Evolutionary conservation across 129 eudicot species (phyloP).

Genomic region (Oenanthe sinensis): DNA sequence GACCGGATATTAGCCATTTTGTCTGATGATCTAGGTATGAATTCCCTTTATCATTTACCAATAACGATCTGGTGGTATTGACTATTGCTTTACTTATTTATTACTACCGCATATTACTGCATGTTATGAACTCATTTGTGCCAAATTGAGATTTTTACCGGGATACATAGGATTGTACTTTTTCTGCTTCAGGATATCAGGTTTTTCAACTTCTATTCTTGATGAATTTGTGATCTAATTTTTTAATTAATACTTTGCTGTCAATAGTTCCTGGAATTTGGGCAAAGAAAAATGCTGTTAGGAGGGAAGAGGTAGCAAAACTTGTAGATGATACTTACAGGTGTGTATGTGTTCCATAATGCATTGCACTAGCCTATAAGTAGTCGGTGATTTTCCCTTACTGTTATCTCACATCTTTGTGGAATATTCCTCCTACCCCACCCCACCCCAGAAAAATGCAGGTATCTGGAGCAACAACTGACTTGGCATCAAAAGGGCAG

Average conservation of each 20-base stretch:
- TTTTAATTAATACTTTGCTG: conserved; percentile 8
- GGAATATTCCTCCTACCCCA: background rate
- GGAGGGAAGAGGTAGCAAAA: conserved; percentile 84
- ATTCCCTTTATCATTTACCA: conserved; percentile 12
- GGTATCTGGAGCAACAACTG: conserved; percentile 71
- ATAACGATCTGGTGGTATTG: background rate
- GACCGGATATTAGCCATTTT: conserved; percentile 73
- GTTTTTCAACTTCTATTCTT: conserved; percentile 4
- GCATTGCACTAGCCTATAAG: background rate
- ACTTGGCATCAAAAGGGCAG: conserved; percentile 67
- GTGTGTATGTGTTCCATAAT: conserved; percentile 21
- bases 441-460: conserved; percentile 63
- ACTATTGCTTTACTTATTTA: conserved; percentile 3
- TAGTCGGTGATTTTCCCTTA: background rate
- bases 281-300: conserved; percentile 64
- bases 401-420: background rate
- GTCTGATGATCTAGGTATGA: conserved; percentile 79
- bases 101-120: background rate
- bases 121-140: background rate
- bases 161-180: background rate
- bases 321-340: conserved; percentile 90
- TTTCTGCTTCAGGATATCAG: background rate
- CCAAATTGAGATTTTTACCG: background rate
- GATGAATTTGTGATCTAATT: background rate
- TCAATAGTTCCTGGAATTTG: conserved; percentile 66